These are phyloP conservation scores for Moniliophthora roreri DNA, from an alignment of 1,284 basidiomycete species.

Conservation along the genomic window DNA sequence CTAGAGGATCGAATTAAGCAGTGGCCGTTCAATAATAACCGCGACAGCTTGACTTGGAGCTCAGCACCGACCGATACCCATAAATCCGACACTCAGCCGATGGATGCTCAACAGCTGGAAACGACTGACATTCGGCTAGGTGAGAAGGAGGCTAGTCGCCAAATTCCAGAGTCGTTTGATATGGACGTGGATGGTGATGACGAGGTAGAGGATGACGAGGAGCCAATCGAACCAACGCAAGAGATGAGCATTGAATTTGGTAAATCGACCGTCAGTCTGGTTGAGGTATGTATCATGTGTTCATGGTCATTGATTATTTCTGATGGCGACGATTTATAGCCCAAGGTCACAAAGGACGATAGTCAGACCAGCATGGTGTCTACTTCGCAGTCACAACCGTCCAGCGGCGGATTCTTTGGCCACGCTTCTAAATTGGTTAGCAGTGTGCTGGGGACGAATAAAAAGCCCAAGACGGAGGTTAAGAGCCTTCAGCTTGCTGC, in stretches of 20 bases:
- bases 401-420: slow-evolving; percentile 60
- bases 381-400: slow-evolving; percentile 49
- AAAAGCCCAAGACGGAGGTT: slow-evolving; percentile 71
- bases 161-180: slow-evolving; percentile 18
- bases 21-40: slow-evolving; percentile 58
- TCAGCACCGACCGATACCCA: slow-evolving; percentile 53
- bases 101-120: not conserved
- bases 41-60: slow-evolving; percentile 76
- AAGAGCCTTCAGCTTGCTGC: slow-evolving; percentile 85
- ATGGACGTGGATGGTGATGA: slow-evolving; percentile 25
- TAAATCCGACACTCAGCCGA: slow-evolving; percentile 11
- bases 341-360: slow-evolving; percentile 36
- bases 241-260: slow-evolving; percentile 35
- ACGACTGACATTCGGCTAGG: not conserved
- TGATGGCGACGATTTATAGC: slow-evolving; percentile 1
- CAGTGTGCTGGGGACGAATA: slow-evolving; percentile 61
- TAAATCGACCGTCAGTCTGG: slow-evolving; percentile 38
- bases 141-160: slow-evolving; percentile 17
- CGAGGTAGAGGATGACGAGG: slow-evolving; percentile 23
- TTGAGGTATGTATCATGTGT: slow-evolving; percentile 38
- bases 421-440: slow-evolving; percentile 67
- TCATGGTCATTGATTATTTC: not conserved
- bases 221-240: slow-evolving; percentile 34
- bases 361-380: slow-evolving; percentile 55
- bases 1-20: slow-evolving; percentile 42